phyloP scores from a whole-genome alignment of 1,139 yeast species.

The Sugiyamaella xylanicola region DNA sequence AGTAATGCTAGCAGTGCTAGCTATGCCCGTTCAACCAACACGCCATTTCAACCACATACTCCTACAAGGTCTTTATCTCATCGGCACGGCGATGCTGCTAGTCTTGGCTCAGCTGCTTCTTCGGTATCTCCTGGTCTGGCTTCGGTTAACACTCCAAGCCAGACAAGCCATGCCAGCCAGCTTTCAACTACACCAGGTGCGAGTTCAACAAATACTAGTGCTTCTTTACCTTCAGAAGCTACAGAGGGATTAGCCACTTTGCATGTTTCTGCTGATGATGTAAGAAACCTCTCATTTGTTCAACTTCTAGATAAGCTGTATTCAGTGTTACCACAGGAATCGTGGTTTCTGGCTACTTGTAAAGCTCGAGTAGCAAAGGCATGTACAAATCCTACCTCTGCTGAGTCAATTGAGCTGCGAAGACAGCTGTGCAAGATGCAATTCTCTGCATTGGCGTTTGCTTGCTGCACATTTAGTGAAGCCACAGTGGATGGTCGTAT shows the following conservation, averaged over 20 bases:
- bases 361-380: conserved; percentile 71
- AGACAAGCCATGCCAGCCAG: not conserved
- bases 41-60: conserved; percentile 18
- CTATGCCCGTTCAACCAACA: conserved; percentile 3
- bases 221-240: conserved; percentile 3
- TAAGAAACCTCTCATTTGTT: conserved; percentile 45
- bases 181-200: no score
- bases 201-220: no score
- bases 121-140: not conserved
- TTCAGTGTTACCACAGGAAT: conserved; percentile 59
- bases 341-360: conserved; percentile 65
- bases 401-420: conserved; percentile 58
- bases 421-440: conserved; percentile 63
- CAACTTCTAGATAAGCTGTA: conserved; percentile 67
- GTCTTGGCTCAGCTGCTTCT: conserved; percentile 5
- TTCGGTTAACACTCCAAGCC: not conserved
- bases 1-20: conserved; percentile 3
- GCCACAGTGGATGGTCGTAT: conserved; percentile 60
- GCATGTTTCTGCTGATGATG: conserved; percentile 35
- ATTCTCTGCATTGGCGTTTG: conserved; percentile 66
- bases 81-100: conserved; percentile 10
- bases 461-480: conserved; percentile 53
- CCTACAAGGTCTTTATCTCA: conserved; percentile 10
- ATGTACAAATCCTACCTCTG: conserved; percentile 52
- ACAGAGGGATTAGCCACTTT: conserved; percentile 36